A percentile compares a stretch with the other conserved stretches of the same genome.
Conservation (phyloP, 768 basidiomycete species). For the Cystobasidium onofrii region DNA sequence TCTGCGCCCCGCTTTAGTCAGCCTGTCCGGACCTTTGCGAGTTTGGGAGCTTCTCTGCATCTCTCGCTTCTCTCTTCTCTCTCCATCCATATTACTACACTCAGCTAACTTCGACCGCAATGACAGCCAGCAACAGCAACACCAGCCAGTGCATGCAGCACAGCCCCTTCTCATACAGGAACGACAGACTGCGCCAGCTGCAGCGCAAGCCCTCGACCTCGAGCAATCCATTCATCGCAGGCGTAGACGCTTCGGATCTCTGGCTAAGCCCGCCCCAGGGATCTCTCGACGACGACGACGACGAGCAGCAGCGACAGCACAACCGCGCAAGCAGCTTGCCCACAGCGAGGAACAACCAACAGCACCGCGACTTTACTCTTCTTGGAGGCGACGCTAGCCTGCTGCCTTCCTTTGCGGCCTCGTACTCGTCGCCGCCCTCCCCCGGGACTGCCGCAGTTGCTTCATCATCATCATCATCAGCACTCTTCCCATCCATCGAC, state of each 20-base stretch:
- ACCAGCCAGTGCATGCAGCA: not conserved
- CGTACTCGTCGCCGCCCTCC: not conserved
- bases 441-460: not conserved
- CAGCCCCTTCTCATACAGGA: not conserved
- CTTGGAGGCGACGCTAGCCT: not conserved
- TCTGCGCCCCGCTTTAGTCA: not conserved
- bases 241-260: constrained; percentile 19
- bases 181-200: not conserved
- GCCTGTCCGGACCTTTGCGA: too few species aligned
- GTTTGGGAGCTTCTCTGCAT: not conserved
- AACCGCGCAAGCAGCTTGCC: not conserved
- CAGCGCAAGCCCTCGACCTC: not conserved
- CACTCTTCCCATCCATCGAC: not conserved
- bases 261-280: constrained; percentile 6
- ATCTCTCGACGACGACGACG: not conserved
- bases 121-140: not conserved
- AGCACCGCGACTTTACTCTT: not conserved
- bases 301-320: not conserved
- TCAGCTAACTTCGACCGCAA: not conserved
- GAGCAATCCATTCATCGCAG: constrained; percentile 13
- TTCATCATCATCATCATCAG: not conserved
- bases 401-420: not conserved
- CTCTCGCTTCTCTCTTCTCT: not conserved
- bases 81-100: not conserved
- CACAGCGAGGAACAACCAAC: not conserved